Conservation (phyloP, 306 rosid genomes). For the Trifolium dubium region DNA sequence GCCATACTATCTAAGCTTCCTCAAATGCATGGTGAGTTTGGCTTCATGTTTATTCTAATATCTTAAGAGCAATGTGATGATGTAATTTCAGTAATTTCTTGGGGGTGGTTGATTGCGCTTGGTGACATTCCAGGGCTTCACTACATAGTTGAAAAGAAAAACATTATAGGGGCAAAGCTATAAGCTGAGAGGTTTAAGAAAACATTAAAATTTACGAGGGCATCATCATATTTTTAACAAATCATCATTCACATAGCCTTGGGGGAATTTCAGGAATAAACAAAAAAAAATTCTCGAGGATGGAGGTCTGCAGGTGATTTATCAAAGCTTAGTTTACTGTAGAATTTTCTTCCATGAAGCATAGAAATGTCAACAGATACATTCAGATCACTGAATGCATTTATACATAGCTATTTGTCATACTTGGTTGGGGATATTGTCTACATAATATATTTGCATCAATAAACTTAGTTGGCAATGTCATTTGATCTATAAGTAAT, state of each 20-base stretch:
- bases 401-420: conserved; percentile 5
- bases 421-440: conserved; percentile 28
- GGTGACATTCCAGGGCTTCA: conserved; percentile 14
- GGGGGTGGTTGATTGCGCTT: conserved; percentile 24
- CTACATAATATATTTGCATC: conserved; percentile 3
- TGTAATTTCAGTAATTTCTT: conserved; percentile 30
- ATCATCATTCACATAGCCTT: conserved; percentile 1
- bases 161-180: conserved; percentile 8
- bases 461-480: conserved; percentile 2
- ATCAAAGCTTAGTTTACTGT: conserved; percentile 16
- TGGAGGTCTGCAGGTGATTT: neutral
- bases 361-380: conserved; percentile 17
- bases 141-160: conserved; percentile 5
- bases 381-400: conserved; percentile 5
- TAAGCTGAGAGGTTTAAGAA: conserved; percentile 1
- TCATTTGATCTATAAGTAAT: neutral
- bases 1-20: conserved; percentile 82
- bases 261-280: conserved; percentile 1
- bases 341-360: conserved; percentile 5
- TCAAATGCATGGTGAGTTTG: conserved; percentile 69
- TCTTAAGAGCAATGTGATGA: conserved; percentile 37
- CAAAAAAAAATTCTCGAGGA: neutral
- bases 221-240: conserved; percentile 8
- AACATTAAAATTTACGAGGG: conserved; percentile 10
- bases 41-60: conserved; percentile 36